Percentiles rank a stretch among this genome's conserved stretches.
Conservation (phyloP, 495 filamentous ascomycete genomes). For the Tricharina praecox region DNA sequence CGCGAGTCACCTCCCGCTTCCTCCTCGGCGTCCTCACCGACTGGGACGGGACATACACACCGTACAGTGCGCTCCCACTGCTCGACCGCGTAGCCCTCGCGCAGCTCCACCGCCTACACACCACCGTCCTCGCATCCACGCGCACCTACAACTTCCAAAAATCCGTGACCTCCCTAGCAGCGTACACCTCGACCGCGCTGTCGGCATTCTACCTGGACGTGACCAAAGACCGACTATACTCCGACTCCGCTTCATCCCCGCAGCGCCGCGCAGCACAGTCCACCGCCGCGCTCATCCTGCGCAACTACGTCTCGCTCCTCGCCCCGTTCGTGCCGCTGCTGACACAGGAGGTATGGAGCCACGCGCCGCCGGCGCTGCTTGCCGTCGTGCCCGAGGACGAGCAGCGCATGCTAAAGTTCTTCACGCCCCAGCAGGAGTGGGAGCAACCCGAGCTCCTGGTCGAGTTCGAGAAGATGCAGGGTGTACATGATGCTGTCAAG, state of each 20-base stretch:
- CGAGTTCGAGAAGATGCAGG: conserved; percentile 11
- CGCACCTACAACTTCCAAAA: conserved; percentile 51
- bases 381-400: conserved; percentile 31
- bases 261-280: conserved; percentile 42
- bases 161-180: conserved; percentile 50
- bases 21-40: conserved; percentile 61
- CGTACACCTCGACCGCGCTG: conserved; percentile 63
- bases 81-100: conserved; percentile 60
- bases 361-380: conserved; percentile 36
- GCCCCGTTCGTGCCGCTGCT: conserved; percentile 68
- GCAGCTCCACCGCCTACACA: conserved; percentile 48
- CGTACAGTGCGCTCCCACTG: conserved; percentile 32
- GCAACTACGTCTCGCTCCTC: conserved; percentile 56
- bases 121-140: conserved; percentile 43
- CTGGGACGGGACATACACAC: conserved; percentile 28
- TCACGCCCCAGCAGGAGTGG: conserved; percentile 28
- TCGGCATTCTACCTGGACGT: conserved; percentile 89
- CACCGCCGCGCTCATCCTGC: conserved; percentile 52
- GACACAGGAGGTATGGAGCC: conserved; percentile 74
- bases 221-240: conserved; percentile 80
- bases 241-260: conserved; percentile 42
- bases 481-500: conserved; percentile 19
- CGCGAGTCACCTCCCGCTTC: conserved; percentile 72
- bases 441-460: conserved; percentile 27
- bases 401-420: conserved; percentile 16